Percentiles rank a stretch among this genome's conserved stretches.
Conservation (phyloP, 768 basidiomycete species). For the Naganishia kalamii region DNA sequence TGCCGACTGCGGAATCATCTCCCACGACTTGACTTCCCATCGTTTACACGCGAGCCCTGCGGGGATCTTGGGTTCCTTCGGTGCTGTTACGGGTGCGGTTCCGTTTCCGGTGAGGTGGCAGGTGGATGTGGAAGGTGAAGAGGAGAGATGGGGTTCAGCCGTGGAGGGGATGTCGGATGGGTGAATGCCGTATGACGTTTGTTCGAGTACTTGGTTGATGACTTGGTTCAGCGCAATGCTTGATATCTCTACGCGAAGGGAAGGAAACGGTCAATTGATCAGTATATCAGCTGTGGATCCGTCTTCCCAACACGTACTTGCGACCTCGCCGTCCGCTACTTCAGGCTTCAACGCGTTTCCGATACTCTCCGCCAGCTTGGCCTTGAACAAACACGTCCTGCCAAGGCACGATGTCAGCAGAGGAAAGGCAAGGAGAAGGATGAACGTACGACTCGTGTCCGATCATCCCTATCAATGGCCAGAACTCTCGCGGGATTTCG, state of each 20-base stretch:
- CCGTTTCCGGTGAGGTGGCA: neutral
- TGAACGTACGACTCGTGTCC: constrained; percentile 15
- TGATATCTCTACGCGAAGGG: neutral
- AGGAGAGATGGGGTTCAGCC: neutral
- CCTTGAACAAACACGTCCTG: neutral
- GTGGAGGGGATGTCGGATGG: constrained; percentile 12
- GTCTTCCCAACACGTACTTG: neutral
- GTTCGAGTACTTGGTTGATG: neutral
- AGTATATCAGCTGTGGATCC: neutral
- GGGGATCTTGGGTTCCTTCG: constrained; percentile 13
- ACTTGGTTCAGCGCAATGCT: neutral
- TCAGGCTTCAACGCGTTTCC: constrained; percentile 12
- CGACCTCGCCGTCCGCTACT: constrained; percentile 11
- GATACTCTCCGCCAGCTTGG: constrained; percentile 12
- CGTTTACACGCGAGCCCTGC: constrained; percentile 2
- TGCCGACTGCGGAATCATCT: constrained; percentile 15
- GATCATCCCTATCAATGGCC: constrained; percentile 21
- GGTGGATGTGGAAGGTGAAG: too few relatives aligned
- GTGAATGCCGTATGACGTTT: constrained; percentile 15
- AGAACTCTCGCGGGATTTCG: constrained; percentile 13
- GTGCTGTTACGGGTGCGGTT: neutral
- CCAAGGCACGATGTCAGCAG: neutral
- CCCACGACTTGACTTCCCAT: constrained; percentile 21
- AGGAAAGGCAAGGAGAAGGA: too few relatives aligned
- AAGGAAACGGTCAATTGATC: too few relatives aligned